Base-by-base conservation (phyloP, 202 grass and related monocot genomes). In the Schoenoplectus triqueter region DNA sequence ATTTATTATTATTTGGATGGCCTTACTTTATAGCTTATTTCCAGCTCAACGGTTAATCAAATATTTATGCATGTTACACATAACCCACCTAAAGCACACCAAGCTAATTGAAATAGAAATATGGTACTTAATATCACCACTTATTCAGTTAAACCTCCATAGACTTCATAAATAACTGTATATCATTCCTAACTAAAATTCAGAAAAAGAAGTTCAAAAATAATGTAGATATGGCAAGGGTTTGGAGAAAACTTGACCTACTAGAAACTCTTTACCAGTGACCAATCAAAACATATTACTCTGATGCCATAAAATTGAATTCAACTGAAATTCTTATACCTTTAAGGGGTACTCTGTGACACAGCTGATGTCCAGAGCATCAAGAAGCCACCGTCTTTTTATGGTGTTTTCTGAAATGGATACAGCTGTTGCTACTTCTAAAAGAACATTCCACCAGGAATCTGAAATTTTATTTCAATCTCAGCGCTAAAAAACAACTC, bases 331-430 rank as follows among this genome's bases (percentile, higher is more conserved):
- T 49, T 73, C 67, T 52, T 84, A 90, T 89, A 98, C 95, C 73
- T 86, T 95, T 57, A 88, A 92, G 40, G 93, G 95, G 69, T 98
- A 82, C 78, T 88, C 87, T 73, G 95, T 82, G 65, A 98, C 85
- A 56, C 91, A 98, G 22, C 90, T 87, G 66, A 91, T 84, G 44
- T 95, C 92, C 70, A 98, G 86, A 66, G 95, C 95, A 95, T 94
- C 95, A 81, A 93, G 82, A 93, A 98, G 91, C 91, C 95, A 98
- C 60, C 91, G 91, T 49, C 86, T 89, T 91, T 88, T 92, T 46
- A 88, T 73, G 73, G 78, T 70, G 62, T 70, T 82, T 65, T 92
- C 85, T 84, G 87, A 83, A 64, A 66, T 85, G 31, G 84, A 88
- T 85, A 98, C 70, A 73, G 91, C 73, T 84, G 81, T 78, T 66